A percentile compares a stretch with the other conserved stretches of the same genome.
phyloP scores from a whole-genome alignment of 2,329 filamentous ascomycete genomes.

The Fusarium denticulatum region DNA sequence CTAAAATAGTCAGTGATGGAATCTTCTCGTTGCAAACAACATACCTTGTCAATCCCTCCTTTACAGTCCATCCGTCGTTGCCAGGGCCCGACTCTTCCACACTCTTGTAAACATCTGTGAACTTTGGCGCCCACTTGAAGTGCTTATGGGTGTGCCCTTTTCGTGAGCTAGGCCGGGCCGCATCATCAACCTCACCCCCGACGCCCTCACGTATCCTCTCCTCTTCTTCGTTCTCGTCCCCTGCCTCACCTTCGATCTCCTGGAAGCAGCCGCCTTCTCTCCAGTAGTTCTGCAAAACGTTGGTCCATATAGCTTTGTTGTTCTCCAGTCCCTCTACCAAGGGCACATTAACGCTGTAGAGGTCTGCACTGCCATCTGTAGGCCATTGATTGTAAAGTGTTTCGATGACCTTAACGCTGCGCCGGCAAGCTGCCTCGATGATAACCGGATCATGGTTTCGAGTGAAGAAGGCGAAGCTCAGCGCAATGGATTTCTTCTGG shows the following conservation, averaged over 20 bases:
- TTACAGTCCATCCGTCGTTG: constrained; percentile 93
- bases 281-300: constrained; percentile 94
- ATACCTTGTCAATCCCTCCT: constrained; percentile 86
- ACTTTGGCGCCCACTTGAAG: constrained; percentile 93
- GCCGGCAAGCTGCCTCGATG: constrained; percentile 78
- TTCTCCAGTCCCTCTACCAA: constrained; percentile 78
- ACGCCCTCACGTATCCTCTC: constrained; percentile 75
- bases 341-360: constrained; percentile 94
- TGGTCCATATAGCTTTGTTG: constrained; percentile 81
- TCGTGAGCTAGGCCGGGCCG: constrained; percentile 39
- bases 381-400: constrained; percentile 81
- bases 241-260: constrained; percentile 74
- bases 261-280: constrained; percentile 84
- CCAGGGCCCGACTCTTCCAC: constrained; percentile 83
- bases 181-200: constrained; percentile 56
- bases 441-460: constrained; percentile 84
- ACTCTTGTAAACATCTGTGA: constrained; percentile 86
- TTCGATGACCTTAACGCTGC: constrained; percentile 82
- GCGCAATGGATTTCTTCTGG: constrained; percentile 75
- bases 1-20: constrained; percentile 55
- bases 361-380: constrained; percentile 71
- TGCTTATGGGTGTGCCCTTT: constrained; percentile 78
- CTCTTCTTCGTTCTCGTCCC: constrained; percentile 76
- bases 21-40: constrained; percentile 35
- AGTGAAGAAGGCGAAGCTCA: constrained; percentile 91